A percentile compares a stretch with the other conserved stretches of the same genome.
Conservation (phyloP, 352 stramenopile genomes). For the Saprolegnia parasitica region DNA sequence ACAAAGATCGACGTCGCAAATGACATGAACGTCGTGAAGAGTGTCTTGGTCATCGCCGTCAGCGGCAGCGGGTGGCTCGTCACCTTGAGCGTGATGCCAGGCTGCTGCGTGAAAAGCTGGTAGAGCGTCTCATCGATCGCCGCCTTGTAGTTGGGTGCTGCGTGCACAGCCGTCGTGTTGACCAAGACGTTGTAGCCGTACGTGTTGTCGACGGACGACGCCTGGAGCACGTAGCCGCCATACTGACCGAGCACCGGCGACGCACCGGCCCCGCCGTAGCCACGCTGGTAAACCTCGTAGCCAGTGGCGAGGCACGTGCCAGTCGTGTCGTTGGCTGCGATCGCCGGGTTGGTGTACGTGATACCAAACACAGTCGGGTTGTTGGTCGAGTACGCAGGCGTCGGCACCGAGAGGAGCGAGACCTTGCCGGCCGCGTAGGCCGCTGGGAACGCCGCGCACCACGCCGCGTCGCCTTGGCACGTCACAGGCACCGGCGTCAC, state of each 20-base stretch:
- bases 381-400: background rate
- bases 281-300: constrained; percentile 49
- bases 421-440: too few species aligned
- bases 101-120: constrained; percentile 30
- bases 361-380: background rate
- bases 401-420: background rate
- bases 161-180: constrained; percentile 34
- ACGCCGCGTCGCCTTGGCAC: background rate
- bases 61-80: constrained; percentile 64
- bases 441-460: constrained; percentile 16
- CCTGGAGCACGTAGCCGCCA: constrained; percentile 37
- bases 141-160: constrained; percentile 31
- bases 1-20: constrained; percentile 84
- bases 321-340: constrained; percentile 40
- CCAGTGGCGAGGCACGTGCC: constrained; percentile 41
- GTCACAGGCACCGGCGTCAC: constrained; percentile 22
- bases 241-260: constrained; percentile 39
- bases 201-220: constrained; percentile 23
- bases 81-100: constrained; percentile 37
- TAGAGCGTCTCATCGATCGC: constrained; percentile 36
- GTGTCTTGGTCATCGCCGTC: constrained; percentile 40
- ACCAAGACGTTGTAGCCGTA: constrained; percentile 37
- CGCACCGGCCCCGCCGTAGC: constrained; percentile 34
- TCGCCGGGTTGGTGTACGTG: background rate
- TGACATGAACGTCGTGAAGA: constrained; percentile 50